These are phyloP conservation scores for Torulaspora microellipsoides DNA, from an alignment of 805 yeast species.

Conservation along the genomic window DNA sequence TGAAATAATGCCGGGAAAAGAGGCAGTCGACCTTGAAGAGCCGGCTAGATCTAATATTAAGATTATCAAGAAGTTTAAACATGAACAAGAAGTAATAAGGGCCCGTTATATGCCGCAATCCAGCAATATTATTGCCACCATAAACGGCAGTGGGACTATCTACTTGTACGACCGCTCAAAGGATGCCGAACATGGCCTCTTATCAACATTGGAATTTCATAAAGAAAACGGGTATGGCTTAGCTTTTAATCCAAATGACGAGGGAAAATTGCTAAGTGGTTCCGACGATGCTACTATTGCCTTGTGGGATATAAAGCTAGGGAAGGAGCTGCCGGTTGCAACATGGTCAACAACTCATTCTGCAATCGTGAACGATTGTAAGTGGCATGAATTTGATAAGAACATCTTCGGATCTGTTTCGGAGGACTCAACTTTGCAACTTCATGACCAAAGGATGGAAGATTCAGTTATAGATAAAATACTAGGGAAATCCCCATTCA, in stretches of 20 bases:
- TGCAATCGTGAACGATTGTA: slow-evolving; percentile 69
- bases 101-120: slow-evolving; percentile 68
- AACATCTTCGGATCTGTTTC: slow-evolving; percentile 65
- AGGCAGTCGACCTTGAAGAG: slow-evolving; percentile 27
- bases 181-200: slow-evolving; percentile 26
- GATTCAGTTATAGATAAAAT: slow-evolving; percentile 27
- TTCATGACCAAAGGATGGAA: slow-evolving; percentile 49
- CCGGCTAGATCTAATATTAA: slow-evolving; percentile 45
- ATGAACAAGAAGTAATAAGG: slow-evolving; percentile 63
- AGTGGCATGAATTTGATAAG: slow-evolving; percentile 57
- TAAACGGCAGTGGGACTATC: slow-evolving; percentile 62
- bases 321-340: slow-evolving; percentile 26
- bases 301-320: slow-evolving; percentile 47
- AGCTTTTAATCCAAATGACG: slow-evolving; percentile 51
- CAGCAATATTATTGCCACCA: slow-evolving; percentile 53
- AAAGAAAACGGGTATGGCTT: slow-evolving; percentile 70
- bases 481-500: slow-evolving; percentile 41
- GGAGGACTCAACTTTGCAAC: slow-evolving; percentile 55
- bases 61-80: slow-evolving; percentile 56
- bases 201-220: slow-evolving; percentile 46
- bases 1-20: slow-evolving; percentile 32
- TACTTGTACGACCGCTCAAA: slow-evolving; percentile 45
- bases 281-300: slow-evolving; percentile 66
- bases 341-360: slow-evolving; percentile 38
- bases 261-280: slow-evolving; percentile 52